Percentiles rank a stretch among this genome's conserved stretches.
Conservation (phyloP, 78 protist genomes). For the Protostelium mycophagum region DNA sequence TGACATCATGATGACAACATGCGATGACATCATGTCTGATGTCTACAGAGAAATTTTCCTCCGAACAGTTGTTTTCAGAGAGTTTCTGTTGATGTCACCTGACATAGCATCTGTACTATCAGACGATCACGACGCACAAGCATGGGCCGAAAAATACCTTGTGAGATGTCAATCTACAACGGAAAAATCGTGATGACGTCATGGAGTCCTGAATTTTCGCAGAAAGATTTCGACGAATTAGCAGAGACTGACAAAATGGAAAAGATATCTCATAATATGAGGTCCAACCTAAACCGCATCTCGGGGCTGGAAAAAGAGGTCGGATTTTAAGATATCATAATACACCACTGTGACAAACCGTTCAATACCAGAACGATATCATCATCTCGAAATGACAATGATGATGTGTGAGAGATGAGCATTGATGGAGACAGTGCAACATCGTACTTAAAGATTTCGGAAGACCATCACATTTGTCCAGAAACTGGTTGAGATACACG, state of each 20-base stretch:
- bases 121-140: no score
- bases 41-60: neutral
- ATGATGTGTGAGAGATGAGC: neutral
- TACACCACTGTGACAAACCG: no score
- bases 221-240: neutral
- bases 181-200: no score
- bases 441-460: neutral
- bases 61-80: neutral
- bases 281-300: neutral
- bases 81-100: neutral
- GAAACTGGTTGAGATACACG: neutral
- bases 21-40: no score
- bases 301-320: neutral
- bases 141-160: no score
- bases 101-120: no score
- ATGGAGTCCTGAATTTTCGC: no score
- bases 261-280: neutral
- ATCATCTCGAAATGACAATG: no score
- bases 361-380: no score
- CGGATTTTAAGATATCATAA: no score
- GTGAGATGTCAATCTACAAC: no score
- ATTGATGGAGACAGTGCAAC: neutral
- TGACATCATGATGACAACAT: no score
- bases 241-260: neutral
- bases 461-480: neutral